A percentile compares a stretch with the other conserved stretches of the same genome.
Conservation (phyloP, 176 grass and related monocot species). For the Triticum turgidum region DNA sequence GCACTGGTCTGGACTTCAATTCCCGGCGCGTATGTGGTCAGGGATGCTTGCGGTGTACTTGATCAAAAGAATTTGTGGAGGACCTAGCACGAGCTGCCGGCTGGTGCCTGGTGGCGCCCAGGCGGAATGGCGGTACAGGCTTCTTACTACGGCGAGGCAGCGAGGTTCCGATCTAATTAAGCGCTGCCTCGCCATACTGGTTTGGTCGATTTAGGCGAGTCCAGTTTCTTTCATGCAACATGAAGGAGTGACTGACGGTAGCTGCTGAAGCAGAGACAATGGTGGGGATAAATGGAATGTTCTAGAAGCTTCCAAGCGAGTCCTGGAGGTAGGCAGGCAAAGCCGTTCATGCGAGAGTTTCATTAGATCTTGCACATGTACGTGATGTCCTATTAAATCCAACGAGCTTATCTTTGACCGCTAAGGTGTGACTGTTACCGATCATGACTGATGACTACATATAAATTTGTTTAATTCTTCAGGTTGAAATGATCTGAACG, state of each 20-base stretch:
- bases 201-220: neutral
- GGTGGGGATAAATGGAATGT: neutral
- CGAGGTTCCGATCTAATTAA: neutral
- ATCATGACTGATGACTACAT: neutral
- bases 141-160: neutral
- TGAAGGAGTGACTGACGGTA: neutral
- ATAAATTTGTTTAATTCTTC: neutral
- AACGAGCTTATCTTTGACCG: no score
- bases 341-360: neutral
- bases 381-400: neutral
- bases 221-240: neutral
- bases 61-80: neutral
- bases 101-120: no score
- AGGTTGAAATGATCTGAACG: neutral
- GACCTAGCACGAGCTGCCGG: neutral
- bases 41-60: neutral
- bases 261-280: neutral
- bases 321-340: neutral
- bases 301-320: conserved; percentile 11
- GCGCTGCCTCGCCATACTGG: neutral
- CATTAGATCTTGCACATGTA: neutral
- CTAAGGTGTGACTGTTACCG: neutral
- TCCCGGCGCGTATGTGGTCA: neutral
- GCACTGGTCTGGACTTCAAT: neutral
- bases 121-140: neutral